Base-by-base conservation (phyloP, 2,329 filamentous ascomycete genomes). In the Aciculosporium take region DNA sequence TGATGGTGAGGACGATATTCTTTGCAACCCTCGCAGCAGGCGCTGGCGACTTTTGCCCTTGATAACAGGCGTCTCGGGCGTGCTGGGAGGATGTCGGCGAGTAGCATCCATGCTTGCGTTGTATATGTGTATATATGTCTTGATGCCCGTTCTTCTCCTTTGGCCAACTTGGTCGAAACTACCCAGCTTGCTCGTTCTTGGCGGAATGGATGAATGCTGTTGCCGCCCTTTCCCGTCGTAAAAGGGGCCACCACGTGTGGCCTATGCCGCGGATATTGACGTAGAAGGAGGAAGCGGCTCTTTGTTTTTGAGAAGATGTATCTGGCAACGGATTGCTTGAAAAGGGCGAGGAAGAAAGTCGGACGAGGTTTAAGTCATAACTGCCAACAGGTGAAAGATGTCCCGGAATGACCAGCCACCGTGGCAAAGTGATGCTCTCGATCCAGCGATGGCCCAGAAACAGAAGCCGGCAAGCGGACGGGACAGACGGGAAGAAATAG, bases 1-100 rank as follows among this genome's bases (percentile, higher is more conserved):
- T 13, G 82, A 84, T 1, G 83, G 79, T 6, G 81, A 85, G 0
- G 86, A 94, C 9, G 84, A 80, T 54, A 93, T 89, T 44, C 84
- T 79, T 47, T 89, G 81, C 37, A 94, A 70, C 25, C 79, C 76
- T 47, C 79, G 77, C 15, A 93, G 66, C 27, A 94, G 61, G 45
- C 79, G 76, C 51, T 79, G 76, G 36, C 82, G 75, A 40, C 76
- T 73, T 57, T 79, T 86, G 43, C 74, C 66, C 60, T 81, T 85
- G 21, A 48, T 35, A n/a, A n/a, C n/a, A 37, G 54, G 49, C 41
- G 52, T 45, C 25, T 57, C 56, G 48, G 53, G 49, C 37, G 50
- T 49, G 43, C 51, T 52, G 45, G 47, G 46, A 31, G 48, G 45
- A 25, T 54, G 50, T 23, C 7, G 23, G 17, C 32, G 39, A 21